Evolutionary conservation across 805 yeast genomes (phyloP), one percentile per base, ranked within the genome.

Genomic region (Saccharomycopsis guyanensis): DNA sequence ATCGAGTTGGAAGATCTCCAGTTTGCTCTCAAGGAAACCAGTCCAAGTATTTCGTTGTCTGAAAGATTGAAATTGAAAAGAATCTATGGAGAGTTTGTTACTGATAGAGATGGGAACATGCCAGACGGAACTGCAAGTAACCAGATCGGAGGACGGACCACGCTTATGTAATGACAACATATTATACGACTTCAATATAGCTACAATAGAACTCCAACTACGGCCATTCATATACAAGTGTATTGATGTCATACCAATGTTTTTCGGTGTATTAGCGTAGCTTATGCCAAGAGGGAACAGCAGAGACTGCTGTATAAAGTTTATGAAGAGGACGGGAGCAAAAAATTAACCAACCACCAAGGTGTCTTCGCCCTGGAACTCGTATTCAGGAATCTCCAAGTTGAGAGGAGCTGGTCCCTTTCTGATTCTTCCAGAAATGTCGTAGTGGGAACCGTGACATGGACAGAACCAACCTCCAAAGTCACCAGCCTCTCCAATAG

Each of bases 401-500:
- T 93, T 93, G 70, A 87, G 79, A 64, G 99, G 99, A 66, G 99
- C 99, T 60, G 99, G 99, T 60, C 99, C 99, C 75, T 80, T 91
- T 82, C 99, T 87, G 67, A 93, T 91, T 82, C 99, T 91, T 70
- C 99, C 99, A 55, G 97, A 89, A 73, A 94, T 94, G 73, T 93
- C 98, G 72, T 93, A 93, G 71, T 94, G 98, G 65, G 97, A 91
- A 79, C 98, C 99, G 78, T 94, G 99, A 76, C 98, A 93, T 57
- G 99, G 98, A 72, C 98, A 93, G 91, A 93, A 93, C 99, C 99
- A 93, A 68, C 99, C 99, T 68, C 97, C 97, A 61, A 78, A 93
- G 71, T 93, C 99, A 73, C 99, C 99, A 57, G 97, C 82, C 75
- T 93, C 97, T 67, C 99, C 99, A 63, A 93, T 93, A 58, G 99